Evolutionary conservation across 192 early-diverging fungal genomes (phyloP).

Genomic region (Geranomyces michiganensis): DNA sequence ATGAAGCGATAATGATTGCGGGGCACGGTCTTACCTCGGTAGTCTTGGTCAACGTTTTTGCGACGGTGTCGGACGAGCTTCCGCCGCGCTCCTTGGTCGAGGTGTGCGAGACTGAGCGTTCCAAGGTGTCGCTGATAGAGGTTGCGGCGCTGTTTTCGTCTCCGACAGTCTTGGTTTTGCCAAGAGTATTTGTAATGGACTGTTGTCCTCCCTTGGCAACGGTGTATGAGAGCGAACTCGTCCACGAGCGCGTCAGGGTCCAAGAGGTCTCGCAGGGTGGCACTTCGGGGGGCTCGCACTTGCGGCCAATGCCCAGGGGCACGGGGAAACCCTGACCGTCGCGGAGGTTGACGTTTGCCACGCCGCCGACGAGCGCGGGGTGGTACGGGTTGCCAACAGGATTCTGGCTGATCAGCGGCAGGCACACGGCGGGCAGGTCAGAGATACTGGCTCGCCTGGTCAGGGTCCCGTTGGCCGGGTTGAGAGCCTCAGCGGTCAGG

Average conservation of each 20-base stretch:
- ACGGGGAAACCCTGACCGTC: background rate
- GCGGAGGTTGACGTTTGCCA: background rate
- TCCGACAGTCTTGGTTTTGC: background rate
- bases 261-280: too few relatives aligned
- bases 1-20: too few relatives aligned
- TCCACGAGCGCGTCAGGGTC: too few relatives aligned
- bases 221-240: too few relatives aligned
- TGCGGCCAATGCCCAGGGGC: background rate
- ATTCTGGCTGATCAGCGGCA: background rate
- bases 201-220: too few relatives aligned
- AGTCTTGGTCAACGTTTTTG: background rate
- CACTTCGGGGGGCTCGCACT: too few relatives aligned
- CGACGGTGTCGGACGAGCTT: background rate
- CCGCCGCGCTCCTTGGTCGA: too few relatives aligned
- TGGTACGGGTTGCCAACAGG: constrained; percentile 6
- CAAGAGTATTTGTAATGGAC: too few relatives aligned
- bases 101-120: background rate
- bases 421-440: background rate
- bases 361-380: background rate
- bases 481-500: too few relatives aligned
- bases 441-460: too few relatives aligned
- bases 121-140: background rate
- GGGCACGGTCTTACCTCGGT: too few relatives aligned
- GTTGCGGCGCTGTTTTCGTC: background rate
- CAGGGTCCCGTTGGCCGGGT: too few relatives aligned